phyloP scores from a whole-genome alignment of 371 early-diverging fungal genomes.

The Conidiobolus incongruus region DNA sequence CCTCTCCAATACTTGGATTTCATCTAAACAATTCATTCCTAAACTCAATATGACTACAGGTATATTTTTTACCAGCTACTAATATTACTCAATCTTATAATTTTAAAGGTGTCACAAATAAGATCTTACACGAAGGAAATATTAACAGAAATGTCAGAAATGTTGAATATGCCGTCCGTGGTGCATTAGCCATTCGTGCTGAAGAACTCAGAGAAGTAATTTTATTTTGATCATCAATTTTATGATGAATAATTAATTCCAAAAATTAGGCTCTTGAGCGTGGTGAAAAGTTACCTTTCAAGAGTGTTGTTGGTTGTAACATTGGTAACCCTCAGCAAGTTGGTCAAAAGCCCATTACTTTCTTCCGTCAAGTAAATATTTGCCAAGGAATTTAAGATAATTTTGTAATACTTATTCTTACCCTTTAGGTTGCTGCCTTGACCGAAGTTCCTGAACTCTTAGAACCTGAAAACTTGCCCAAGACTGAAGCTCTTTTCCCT shows the following conservation, averaged over 20 bases:
- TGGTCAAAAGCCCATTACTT: conserved; percentile 87
- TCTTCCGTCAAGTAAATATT: conserved; percentile 71
- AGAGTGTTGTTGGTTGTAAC: conserved; percentile 68
- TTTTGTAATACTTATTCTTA: neutral
- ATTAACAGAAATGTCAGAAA: conserved; percentile 49
- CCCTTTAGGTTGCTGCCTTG: conserved; percentile 47
- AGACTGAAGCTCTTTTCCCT: conserved; percentile 41
- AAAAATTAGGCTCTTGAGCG: conserved; percentile 17
- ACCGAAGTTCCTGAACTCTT: conserved; percentile 73
- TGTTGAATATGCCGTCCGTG: conserved; percentile 92
- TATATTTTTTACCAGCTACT: too few relatives aligned
- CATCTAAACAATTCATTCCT: too few relatives aligned
- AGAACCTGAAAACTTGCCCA: conserved; percentile 13
- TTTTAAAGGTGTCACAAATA: too few relatives aligned
- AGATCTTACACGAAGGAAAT: conserved; percentile 34
- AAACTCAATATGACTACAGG: too few relatives aligned
- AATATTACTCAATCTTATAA: too few relatives aligned
- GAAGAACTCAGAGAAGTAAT: conserved; percentile 57
- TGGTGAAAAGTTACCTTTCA: conserved; percentile 36
- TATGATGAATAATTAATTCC: too few relatives aligned
- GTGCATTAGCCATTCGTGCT: conserved; percentile 83
- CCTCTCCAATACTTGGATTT: too few relatives aligned
- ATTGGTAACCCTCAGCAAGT: conserved; percentile 97
- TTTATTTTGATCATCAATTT: too few relatives aligned
- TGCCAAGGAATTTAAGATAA: too few relatives aligned